Conservation (phyloP, 495 filamentous ascomycete species). For the Penicillium daleae region DNA sequence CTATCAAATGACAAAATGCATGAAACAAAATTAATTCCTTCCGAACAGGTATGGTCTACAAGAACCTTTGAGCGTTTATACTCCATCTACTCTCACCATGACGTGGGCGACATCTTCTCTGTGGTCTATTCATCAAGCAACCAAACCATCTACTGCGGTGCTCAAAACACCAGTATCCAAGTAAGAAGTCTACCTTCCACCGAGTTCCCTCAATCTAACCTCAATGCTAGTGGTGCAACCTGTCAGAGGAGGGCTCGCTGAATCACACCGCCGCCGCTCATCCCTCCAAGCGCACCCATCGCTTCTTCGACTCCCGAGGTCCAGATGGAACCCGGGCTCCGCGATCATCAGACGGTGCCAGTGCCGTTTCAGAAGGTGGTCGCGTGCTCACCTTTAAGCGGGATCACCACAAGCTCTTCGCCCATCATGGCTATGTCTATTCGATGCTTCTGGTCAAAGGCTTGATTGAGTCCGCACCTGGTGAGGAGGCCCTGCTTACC, state of each 20-base stretch:
- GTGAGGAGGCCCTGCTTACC: conserved; percentile 81
- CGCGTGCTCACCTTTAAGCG: conserved; percentile 80
- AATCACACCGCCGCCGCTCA: conserved; percentile 67
- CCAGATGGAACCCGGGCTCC: conserved; percentile 80
- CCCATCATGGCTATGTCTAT: conserved; percentile 94
- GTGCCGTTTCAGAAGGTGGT: conserved; percentile 52
- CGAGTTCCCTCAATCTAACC: neutral
- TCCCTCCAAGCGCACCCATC: conserved; percentile 79
- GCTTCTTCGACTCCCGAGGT: conserved; percentile 92
- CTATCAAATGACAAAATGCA: neutral
- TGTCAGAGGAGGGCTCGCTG: conserved; percentile 58
- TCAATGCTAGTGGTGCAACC: conserved; percentile 60
- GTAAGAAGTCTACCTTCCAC: conserved; percentile 31
- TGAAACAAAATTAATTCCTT: conserved; percentile 13
- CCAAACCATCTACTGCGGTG: conserved; percentile 86
- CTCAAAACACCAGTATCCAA: conserved; percentile 94
- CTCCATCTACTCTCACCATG: conserved; percentile 90
- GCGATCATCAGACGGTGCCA: conserved; percentile 52
- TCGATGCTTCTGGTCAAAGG: conserved; percentile 85
- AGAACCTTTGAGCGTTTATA: conserved; percentile 69
- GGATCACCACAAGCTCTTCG: conserved; percentile 81
- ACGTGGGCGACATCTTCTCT: conserved; percentile 95
- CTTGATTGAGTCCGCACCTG: conserved; percentile 61
- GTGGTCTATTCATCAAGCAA: conserved; percentile 78
- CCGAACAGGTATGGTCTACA: conserved; percentile 64